These are phyloP conservation scores for Trichoderma citrinoviride DNA, from an alignment of 2,329 filamentous ascomycete genomes.

Conservation along the genomic window DNA sequence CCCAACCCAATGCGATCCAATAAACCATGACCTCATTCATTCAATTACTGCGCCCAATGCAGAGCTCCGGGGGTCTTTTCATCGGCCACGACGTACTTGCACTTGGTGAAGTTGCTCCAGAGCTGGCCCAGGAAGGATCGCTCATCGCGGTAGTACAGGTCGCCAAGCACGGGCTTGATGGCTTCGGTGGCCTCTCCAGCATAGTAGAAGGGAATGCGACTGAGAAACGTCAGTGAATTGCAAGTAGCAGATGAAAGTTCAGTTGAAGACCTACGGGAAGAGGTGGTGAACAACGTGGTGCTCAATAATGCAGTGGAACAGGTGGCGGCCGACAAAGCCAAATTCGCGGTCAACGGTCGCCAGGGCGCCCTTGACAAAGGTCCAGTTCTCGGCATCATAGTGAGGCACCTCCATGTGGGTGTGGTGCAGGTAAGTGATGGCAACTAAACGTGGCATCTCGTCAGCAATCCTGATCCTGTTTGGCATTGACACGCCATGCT, in stretches of 20 bases:
- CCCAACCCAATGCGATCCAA: not conserved
- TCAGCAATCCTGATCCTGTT: not conserved
- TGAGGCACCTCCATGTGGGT: slow-evolving; percentile 38
- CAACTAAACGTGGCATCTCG: slow-evolving; percentile 45
- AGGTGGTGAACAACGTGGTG: slow-evolving; percentile 62
- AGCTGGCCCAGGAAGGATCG: slow-evolving; percentile 12
- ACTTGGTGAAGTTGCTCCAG: slow-evolving; percentile 16
- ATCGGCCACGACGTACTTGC: slow-evolving; percentile 18
- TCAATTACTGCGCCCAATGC: slow-evolving; percentile 15
- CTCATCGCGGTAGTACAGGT: slow-evolving; percentile 14
- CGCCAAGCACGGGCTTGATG: slow-evolving; percentile 18
- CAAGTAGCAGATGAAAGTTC: not conserved
- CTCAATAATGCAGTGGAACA: slow-evolving; percentile 61
- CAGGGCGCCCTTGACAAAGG: slow-evolving; percentile 58
- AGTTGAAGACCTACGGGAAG: slow-evolving; percentile 35
- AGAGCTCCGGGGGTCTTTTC: slow-evolving; percentile 17
- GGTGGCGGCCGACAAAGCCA: slow-evolving; percentile 58
- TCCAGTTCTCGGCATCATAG: slow-evolving; percentile 56
- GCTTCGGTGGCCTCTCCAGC: slow-evolving; percentile 16
- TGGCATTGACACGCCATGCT: not conserved
- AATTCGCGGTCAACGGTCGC: slow-evolving; percentile 62
- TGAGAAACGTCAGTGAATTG: not conserved
- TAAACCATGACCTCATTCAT: not conserved
- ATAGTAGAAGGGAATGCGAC: slow-evolving; percentile 20
- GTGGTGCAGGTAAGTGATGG: slow-evolving; percentile 74